These are phyloP conservation scores for Chrysosphaeria jannelii DNA, from an alignment of 2,329 filamentous ascomycete species.

Conservation along the genomic window DNA sequence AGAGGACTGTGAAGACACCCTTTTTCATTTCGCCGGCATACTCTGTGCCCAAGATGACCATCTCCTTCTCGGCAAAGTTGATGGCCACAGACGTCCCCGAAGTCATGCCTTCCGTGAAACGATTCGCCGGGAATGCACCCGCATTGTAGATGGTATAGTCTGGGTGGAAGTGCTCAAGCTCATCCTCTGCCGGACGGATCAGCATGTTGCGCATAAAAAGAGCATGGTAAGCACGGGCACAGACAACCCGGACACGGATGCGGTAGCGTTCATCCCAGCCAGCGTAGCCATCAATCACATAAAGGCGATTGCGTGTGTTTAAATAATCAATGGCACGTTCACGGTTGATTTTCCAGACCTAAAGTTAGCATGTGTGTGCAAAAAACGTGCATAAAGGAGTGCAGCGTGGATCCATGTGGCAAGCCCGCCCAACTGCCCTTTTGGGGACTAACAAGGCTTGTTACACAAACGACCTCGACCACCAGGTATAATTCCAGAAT, in stretches of 20 bases:
- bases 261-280: slow-evolving; percentile 98
- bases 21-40: slow-evolving; percentile 98
- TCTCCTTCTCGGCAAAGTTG: slow-evolving; percentile 99
- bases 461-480: too few relatives aligned
- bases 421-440: too few relatives aligned
- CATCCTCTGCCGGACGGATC: slow-evolving; percentile 69
- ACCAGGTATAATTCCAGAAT: background rate
- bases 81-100: slow-evolving; percentile 92
- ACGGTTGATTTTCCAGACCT: slow-evolving; percentile 99
- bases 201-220: slow-evolving; percentile 99
- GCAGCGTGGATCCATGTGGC: too few relatives aligned
- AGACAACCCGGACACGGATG: slow-evolving; percentile 91
- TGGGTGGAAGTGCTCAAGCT: slow-evolving; percentile 91
- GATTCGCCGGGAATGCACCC: slow-evolving; percentile 91
- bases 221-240: slow-evolving; percentile 95
- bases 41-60: slow-evolving; percentile 98
- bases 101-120: slow-evolving; percentile 95
- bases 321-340: slow-evolving; percentile 97
- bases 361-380: too few relatives aligned
- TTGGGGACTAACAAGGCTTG: too few relatives aligned
- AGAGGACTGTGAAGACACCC: slow-evolving; percentile 94
- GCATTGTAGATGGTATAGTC: slow-evolving; percentile 99
- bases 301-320: slow-evolving; percentile 95
- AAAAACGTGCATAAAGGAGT: too few relatives aligned
- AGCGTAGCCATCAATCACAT: slow-evolving; percentile 88